phyloP scores from a whole-genome alignment of 805 yeast genomes.

The Yarrowia osloensis region DNA sequence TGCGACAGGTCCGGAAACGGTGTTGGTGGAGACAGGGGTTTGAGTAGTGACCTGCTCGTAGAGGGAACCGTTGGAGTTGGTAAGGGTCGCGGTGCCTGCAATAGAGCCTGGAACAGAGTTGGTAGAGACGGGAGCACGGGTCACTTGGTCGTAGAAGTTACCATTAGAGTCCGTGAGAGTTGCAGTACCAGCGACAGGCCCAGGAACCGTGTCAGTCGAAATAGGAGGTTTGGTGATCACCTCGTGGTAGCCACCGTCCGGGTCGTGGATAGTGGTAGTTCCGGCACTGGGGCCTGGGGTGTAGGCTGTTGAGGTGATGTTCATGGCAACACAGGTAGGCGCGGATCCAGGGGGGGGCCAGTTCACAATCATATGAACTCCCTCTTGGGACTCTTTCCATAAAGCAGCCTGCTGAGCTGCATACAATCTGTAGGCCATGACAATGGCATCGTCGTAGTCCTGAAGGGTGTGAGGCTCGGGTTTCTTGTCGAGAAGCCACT shows the following conservation, averaged over 20 bases:
- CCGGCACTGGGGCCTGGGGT: background rate
- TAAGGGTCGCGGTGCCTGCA: background rate
- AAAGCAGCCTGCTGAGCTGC: too few relatives aligned
- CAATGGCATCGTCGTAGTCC: too few relatives aligned
- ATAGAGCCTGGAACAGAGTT: background rate
- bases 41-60: background rate
- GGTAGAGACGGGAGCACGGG: background rate
- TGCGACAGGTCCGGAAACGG: background rate
- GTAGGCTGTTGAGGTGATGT: too few relatives aligned
- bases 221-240: background rate
- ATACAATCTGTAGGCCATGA: too few relatives aligned
- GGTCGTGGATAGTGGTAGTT: background rate
- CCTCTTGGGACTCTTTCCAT: too few relatives aligned
- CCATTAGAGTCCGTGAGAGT: background rate
- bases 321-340: too few relatives aligned
- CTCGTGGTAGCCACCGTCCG: background rate
- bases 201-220: background rate
- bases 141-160: background rate
- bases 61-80: background rate
- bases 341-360: too few relatives aligned
- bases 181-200: background rate
- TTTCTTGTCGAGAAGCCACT: too few relatives aligned
- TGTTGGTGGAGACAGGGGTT: background rate
- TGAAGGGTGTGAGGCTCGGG: too few relatives aligned
- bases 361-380: too few relatives aligned